phyloP scores from a whole-genome alignment of 1,284 basidiomycete genomes.

The Papiliotrema flavescens region DNA sequence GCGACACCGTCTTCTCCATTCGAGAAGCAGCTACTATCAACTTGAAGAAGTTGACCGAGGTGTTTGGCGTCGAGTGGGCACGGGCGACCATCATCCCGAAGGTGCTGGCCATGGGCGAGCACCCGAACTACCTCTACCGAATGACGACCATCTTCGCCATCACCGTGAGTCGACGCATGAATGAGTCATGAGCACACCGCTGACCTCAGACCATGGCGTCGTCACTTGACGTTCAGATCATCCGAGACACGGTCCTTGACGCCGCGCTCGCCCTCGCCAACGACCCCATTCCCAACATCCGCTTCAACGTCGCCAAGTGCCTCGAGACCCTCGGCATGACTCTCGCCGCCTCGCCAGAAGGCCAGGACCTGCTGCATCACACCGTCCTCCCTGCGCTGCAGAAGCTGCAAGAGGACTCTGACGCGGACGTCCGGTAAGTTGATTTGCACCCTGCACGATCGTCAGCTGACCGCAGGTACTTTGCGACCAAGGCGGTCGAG shows the following conservation, averaged over 20 bases:
- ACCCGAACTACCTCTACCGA: slow-evolving; percentile 95
- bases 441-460: not conserved
- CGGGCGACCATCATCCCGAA: slow-evolving; percentile 92
- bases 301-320: slow-evolving; percentile 97
- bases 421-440: slow-evolving; percentile 85
- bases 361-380: slow-evolving; percentile 67
- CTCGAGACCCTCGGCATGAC: slow-evolving; percentile 78
- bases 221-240: slow-evolving; percentile 80
- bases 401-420: slow-evolving; percentile 81
- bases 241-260: slow-evolving; percentile 80
- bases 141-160: slow-evolving; percentile 99
- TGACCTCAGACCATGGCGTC: slow-evolving; percentile 79
- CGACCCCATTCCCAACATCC: slow-evolving; percentile 97
- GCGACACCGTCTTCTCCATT: slow-evolving; percentile 97
- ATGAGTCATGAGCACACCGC: slow-evolving; percentile 12
- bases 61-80: slow-evolving; percentile 99
- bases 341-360: slow-evolving; percentile 64
- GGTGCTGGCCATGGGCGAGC: slow-evolving; percentile 94
- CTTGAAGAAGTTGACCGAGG: slow-evolving; percentile 94
- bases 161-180: slow-evolving; percentile 68
- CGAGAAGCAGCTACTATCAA: slow-evolving; percentile 97
- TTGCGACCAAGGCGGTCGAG: slow-evolving; percentile 48
- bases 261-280: slow-evolving; percentile 78
- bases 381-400: slow-evolving; percentile 79
- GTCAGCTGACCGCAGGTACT: slow-evolving; percentile 28